phyloP scores from a whole-genome alignment of 352 stramenopile genomes.

The Plasmopara viticola region DNA sequence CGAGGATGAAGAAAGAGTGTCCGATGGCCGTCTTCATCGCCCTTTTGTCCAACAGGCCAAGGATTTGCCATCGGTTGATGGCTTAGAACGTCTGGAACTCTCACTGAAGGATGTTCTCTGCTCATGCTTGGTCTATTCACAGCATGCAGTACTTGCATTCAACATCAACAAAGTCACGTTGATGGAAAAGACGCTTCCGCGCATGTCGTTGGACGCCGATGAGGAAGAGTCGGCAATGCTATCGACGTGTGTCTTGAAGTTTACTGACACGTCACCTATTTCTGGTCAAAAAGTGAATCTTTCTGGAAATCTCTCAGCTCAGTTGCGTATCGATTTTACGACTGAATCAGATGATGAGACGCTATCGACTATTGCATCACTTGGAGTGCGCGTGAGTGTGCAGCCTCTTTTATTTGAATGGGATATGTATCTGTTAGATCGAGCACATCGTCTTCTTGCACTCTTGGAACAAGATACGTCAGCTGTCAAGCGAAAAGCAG shows the following conservation, averaged over 20 bases:
- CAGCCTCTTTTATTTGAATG: conserved; percentile 78
- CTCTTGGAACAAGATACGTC: conserved; percentile 52
- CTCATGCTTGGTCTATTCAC: conserved; percentile 54
- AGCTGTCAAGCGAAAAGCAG: conserved; percentile 11
- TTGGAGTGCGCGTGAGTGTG: conserved; percentile 58
- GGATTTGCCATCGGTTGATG: conserved; percentile 45
- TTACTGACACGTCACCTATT: conserved; percentile 52
- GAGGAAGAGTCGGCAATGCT: conserved; percentile 59
- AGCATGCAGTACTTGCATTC: conserved; percentile 42
- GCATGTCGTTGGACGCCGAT: conserved; percentile 65
- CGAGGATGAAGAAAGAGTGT: conserved; percentile 28
- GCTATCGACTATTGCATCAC: conserved; percentile 25
- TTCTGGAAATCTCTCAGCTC: conserved; percentile 59
- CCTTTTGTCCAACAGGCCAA: conserved; percentile 26
- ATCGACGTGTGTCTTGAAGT: conserved; percentile 50
- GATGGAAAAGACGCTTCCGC: conserved; percentile 65
- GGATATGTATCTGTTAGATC: conserved; percentile 84
- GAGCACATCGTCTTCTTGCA: conserved; percentile 63
- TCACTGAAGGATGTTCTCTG: conserved; percentile 66
- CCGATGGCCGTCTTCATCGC: conserved; percentile 20
- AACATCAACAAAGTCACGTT: conserved; percentile 59
- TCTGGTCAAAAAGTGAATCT: conserved; percentile 54
- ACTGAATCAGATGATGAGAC: conserved; percentile 19
- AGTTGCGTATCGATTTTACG: conserved; percentile 59
- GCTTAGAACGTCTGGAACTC: conserved; percentile 61